Percentiles rank a stretch among this genome's conserved stretches.
phyloP scores from a whole-genome alignment of 306 rosid species.

The Carpinus viminea region DNA sequence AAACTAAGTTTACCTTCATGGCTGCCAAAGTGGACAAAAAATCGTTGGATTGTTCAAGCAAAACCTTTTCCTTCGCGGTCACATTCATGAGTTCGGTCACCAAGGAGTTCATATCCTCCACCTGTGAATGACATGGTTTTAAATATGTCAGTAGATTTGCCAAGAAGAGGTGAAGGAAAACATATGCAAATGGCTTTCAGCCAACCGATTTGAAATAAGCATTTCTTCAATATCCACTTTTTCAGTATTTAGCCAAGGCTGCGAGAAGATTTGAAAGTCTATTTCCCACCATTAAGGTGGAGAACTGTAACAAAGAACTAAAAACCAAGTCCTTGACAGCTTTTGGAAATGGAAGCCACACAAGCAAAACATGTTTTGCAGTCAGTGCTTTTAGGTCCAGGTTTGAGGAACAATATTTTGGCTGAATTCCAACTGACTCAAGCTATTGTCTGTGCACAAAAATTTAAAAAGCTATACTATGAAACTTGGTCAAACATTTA shows the following conservation, averaged over 20 bases:
- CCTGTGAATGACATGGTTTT: slow-evolving; percentile 47
- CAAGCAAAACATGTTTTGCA: slow-evolving; percentile 10
- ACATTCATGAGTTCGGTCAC: slow-evolving; percentile 77
- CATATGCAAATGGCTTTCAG: slow-evolving; percentile 1
- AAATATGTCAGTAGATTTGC: slow-evolving; percentile 21
- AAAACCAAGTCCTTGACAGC: slow-evolving; percentile 10
- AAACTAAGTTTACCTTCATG: slow-evolving; percentile 61
- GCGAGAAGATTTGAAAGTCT: neutral
- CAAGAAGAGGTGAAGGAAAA: slow-evolving; percentile 18
- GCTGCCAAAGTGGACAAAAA: slow-evolving; percentile 73
- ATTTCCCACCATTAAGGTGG: slow-evolving; percentile 13
- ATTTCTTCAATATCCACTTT: neutral
- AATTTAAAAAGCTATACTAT: neutral
- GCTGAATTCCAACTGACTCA: no score
- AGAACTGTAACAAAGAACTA: slow-evolving; percentile 13
- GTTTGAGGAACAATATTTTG: neutral
- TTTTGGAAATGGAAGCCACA: slow-evolving; percentile 11
- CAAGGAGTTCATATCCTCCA: slow-evolving; percentile 80
- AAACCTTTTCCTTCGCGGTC: slow-evolving; percentile 66
- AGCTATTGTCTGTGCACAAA: no score
- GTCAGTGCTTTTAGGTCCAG: neutral
- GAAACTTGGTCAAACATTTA: neutral
- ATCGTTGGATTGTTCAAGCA: slow-evolving; percentile 82
- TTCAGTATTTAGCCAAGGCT: slow-evolving; percentile 5
- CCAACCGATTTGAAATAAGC: neutral